These are phyloP conservation scores for Gnomoniopsis sp. DNA, from an alignment of 2,329 filamentous ascomycete species.

Conservation along the genomic window DNA sequence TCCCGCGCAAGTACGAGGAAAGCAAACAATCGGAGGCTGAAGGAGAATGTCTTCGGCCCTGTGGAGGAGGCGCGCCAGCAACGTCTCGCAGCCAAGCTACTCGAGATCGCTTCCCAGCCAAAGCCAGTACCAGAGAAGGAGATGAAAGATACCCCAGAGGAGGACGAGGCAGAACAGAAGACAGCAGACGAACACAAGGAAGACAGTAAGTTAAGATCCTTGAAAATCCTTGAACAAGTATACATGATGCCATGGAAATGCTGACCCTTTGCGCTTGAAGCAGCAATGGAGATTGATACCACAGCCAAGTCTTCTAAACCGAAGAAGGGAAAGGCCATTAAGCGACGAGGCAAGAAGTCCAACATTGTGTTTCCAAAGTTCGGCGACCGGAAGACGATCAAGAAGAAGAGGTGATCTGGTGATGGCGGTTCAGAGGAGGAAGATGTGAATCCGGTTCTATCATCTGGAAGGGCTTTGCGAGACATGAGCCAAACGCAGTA, in stretches of 20 bases:
- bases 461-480: neutral
- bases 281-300: constrained; percentile 57
- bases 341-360: constrained; percentile 52
- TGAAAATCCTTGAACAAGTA: constrained; percentile 14
- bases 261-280: constrained; percentile 8
- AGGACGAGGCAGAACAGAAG: constrained; percentile 30
- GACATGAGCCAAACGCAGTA: neutral
- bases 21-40: constrained; percentile 77
- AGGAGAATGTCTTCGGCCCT: constrained; percentile 79
- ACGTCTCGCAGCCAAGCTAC: constrained; percentile 79
- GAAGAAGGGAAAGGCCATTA: constrained; percentile 52
- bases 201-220: constrained; percentile 27
- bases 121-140: constrained; percentile 53
- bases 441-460: neutral
- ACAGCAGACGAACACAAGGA: constrained; percentile 25
- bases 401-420: constrained; percentile 33
- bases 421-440: neutral
- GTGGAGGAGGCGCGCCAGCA: constrained; percentile 75
- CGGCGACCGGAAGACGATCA: constrained; percentile 46
- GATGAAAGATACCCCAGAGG: constrained; percentile 45
- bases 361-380: constrained; percentile 60
- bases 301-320: constrained; percentile 35
- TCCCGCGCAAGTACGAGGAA: constrained; percentile 76
- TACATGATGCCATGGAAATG: neutral
- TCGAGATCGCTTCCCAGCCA: constrained; percentile 74